Percentiles rank a stretch among this genome's conserved stretches.
These are phyloP conservation scores for Citrus maxima DNA, from an alignment of 345 rosid genomes.

Conservation along the genomic window DNA sequence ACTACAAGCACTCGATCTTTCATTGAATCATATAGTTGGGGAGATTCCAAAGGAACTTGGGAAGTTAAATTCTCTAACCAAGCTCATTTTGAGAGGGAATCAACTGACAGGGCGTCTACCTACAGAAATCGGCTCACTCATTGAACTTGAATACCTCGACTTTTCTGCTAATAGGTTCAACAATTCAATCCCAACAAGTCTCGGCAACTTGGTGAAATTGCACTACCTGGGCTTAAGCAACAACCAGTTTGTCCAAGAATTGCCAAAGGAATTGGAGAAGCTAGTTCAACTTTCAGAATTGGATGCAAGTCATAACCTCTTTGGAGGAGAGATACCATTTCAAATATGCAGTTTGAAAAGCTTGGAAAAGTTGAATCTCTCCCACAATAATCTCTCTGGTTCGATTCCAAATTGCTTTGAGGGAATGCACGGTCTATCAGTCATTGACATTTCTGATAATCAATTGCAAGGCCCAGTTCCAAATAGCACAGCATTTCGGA, in stretches of 20 bases:
- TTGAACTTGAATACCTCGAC: neutral
- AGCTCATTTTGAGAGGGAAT: conserved; percentile 13
- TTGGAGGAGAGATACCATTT: neutral
- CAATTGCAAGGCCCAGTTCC: too few relatives aligned
- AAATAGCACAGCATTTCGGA: too few relatives aligned
- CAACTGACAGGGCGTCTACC: neutral
- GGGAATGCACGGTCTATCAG: too few relatives aligned
- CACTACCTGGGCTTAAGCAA: too few relatives aligned
- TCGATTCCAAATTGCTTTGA: too few relatives aligned
- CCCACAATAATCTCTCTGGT: too few relatives aligned
- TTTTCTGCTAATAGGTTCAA: neutral
- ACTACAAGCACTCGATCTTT: conserved; percentile 9
- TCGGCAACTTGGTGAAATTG: neutral
- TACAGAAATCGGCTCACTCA: neutral
- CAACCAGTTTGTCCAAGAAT: neutral
- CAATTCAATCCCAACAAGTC: neutral
- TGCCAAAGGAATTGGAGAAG: neutral
- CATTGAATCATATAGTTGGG: conserved; percentile 17
- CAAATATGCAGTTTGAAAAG: too few relatives aligned
- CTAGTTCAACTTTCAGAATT: neutral
- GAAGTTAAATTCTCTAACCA: conserved; percentile 10
- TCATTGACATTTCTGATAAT: too few relatives aligned
- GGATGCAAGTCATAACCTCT: neutral
- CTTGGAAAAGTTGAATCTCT: too few relatives aligned
- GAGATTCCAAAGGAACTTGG: conserved; percentile 19